Base-by-base conservation (phyloP, 495 filamentous ascomycete genomes). In the Trichoderma virens region DNA sequence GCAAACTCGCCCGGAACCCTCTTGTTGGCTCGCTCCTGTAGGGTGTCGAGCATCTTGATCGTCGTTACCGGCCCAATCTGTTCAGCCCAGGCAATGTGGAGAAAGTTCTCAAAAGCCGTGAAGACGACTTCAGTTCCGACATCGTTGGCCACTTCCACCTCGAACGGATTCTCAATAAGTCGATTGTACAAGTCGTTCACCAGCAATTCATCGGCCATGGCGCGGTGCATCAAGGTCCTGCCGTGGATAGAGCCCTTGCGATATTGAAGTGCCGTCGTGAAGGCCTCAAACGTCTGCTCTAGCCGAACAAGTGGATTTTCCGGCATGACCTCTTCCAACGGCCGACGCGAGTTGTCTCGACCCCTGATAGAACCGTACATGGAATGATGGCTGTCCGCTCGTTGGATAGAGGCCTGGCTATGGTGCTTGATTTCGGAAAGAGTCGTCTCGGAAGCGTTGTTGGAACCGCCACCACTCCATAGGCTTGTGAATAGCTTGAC, bases 121-220 rank as follows among this genome's bases (percentile, higher is more conserved):
- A 97, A 96, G 11, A 97, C 80, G n/a, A 93, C 87, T 71, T 97
- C 92, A 25, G 96, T 85, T 14, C 90, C 82, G 3, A 89, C 82
- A 64, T 96, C 90, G 1, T 86, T 84, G 4, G 90, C 85, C 14
- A 86, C 78, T 61, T 95, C 86, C 47, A 89, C 77, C 66, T 88
- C 89, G 60, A 81, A 86, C 0, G 92, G 90, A 67, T 90, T 86
- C 73, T 96, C 92, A 45, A 96, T 81, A 34, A 97, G 80, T 35
- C 84, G 79, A 69, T 96, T 97, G 76, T 96, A 97, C n/a, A 97
- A 79, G 67, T 95, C 91, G 71, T 96, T 96, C 61, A 96, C 87
- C 1, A 82, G 78, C 20, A 92, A 82, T 66, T 93, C 89, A 67
- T 96, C 90, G 4, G 87, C 90, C 30, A 81, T 74, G 27, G 83